Conservation (phyloP, 2,329 filamentous ascomycete species). For the Tolypocladium endophyticum region DNA sequence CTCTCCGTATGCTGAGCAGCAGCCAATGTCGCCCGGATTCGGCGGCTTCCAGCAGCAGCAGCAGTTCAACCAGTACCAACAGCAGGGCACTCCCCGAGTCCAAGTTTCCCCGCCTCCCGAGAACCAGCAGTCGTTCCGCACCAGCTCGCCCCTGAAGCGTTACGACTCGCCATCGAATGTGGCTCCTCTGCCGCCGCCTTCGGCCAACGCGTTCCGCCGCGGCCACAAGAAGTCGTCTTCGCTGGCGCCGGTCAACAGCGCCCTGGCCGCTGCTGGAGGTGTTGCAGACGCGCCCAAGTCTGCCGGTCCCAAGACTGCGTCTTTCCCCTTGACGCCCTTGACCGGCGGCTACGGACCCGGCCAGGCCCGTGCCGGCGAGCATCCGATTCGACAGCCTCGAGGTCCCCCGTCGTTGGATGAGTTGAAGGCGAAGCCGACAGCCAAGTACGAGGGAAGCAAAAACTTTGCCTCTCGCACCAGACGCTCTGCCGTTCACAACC, state of each 20-base stretch:
- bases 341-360: slow-evolving; percentile 87
- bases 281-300: slow-evolving; percentile 40
- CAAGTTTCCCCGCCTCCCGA: slow-evolving; percentile 74
- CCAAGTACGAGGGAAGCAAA: slow-evolving; percentile 91
- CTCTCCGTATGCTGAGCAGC: slow-evolving; percentile 32
- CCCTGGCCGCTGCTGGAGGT: slow-evolving; percentile 31
- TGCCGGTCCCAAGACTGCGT: slow-evolving; percentile 65
- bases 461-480: slow-evolving; percentile 93
- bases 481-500: slow-evolving; percentile 80
- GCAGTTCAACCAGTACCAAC: slow-evolving; percentile 29
- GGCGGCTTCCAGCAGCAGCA: slow-evolving; percentile 29
- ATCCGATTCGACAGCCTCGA: slow-evolving; percentile 85
- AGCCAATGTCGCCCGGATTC: slow-evolving; percentile 25
- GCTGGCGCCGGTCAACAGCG: slow-evolving; percentile 48
- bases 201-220: slow-evolving; percentile 84
- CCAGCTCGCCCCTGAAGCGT: slow-evolving; percentile 55
- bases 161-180: slow-evolving; percentile 58
- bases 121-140: slow-evolving; percentile 43
- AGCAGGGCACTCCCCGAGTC: slow-evolving; percentile 55
- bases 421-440: slow-evolving; percentile 77
- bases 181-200: slow-evolving; percentile 70
- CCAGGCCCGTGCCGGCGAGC: slow-evolving; percentile 85
- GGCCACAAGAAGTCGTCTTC: slow-evolving; percentile 88
- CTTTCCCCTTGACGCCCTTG: slow-evolving; percentile 69
- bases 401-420: slow-evolving; percentile 89